These are phyloP conservation scores for Kandelia obovata DNA, from an alignment of 345 rosid species.

Conservation along the genomic window DNA sequence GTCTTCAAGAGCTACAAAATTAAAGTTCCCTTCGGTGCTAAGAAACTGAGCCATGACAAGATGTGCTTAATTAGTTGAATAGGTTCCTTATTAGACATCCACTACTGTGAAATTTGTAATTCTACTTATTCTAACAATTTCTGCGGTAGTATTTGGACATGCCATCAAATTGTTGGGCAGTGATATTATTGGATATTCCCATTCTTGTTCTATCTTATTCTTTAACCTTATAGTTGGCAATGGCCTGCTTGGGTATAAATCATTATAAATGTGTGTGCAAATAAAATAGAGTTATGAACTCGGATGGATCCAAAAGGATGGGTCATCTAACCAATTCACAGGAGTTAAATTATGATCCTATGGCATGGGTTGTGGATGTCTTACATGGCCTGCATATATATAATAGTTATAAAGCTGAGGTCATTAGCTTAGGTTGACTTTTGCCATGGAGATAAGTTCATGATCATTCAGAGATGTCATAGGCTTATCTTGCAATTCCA, in stretches of 20 bases:
- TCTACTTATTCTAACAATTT: not conserved
- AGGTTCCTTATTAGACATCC: constrained; percentile 3
- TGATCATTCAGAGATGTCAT: not conserved
- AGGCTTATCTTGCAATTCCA: not conserved
- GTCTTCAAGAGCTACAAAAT: constrained; percentile 5
- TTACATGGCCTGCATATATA: not conserved
- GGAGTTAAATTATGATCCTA: not conserved
- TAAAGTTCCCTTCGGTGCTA: not conserved
- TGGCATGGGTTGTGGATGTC: not conserved
- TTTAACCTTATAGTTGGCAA: not conserved
- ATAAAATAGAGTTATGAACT: not conserved
- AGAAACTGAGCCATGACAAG: not conserved
- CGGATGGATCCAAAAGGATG: not conserved
- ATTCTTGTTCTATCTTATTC: not conserved
- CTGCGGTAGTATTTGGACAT: not conserved
- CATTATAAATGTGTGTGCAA: not conserved
- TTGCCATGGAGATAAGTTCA: not conserved
- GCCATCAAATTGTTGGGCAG: not conserved
- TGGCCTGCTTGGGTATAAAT: not conserved
- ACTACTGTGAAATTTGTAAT: not conserved
- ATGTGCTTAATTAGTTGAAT: not conserved
- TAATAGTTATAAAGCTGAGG: not conserved
- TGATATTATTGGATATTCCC: not conserved
- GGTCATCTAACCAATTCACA: not conserved
- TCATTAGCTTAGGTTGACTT: constrained; percentile 9